Evolutionary conservation across 768 basidiomycete genomes (phyloP).

Genomic region (Kwoniella europaea): DNA sequence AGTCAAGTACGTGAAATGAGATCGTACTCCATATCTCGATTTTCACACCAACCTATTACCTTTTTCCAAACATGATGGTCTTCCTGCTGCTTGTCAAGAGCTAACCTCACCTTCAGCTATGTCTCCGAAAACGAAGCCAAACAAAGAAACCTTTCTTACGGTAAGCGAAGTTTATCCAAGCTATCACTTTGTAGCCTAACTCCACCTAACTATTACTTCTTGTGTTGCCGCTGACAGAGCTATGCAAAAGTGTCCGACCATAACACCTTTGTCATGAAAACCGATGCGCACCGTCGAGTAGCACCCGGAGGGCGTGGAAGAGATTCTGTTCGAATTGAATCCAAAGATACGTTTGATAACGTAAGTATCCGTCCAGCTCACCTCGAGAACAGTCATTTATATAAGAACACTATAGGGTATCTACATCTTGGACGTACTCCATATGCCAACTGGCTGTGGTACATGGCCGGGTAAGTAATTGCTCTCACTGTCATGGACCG

Average conservation of each 20-base stretch:
- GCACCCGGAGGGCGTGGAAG: conserved; percentile 8
- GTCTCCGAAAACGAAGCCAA: conserved; percentile 10
- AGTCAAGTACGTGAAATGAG: conserved; percentile 20
- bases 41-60: neutral
- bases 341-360: conserved; percentile 20
- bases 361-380: neutral
- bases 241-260: conserved; percentile 1
- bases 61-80: neutral
- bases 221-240: neutral
- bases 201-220: neutral
- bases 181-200: too few relatives aligned
- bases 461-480: conserved; percentile 16
- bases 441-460: conserved; percentile 23
- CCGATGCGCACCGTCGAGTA: conserved; percentile 11
- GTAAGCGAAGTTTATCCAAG: neutral
- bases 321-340: conserved; percentile 27
- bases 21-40: neutral
- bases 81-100: neutral
- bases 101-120: conserved; percentile 8
- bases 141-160: conserved; percentile 13
- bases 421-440: conserved; percentile 20
- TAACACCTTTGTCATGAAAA: conserved; percentile 23
- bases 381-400: neutral
- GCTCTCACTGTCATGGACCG: neutral
- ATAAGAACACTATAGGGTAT: conserved; percentile 11